phyloP scores from a whole-genome alignment of 257 asterid species.

The Solanum tarapatanum region DNA sequence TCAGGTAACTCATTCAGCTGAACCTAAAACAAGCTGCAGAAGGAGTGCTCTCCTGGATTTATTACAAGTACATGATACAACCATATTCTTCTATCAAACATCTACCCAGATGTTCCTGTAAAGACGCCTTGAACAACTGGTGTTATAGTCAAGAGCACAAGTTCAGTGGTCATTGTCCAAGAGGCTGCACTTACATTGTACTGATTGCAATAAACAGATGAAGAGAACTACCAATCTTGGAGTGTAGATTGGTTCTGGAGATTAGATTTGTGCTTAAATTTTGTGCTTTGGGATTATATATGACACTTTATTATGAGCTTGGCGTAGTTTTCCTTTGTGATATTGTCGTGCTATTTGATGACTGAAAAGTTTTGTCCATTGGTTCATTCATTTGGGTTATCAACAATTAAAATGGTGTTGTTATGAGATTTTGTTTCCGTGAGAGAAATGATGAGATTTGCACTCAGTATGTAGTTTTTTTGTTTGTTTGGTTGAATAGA shows the following conservation, averaged over 20 bases:
- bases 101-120: neutral
- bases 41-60: neutral
- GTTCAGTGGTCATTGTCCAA: neutral
- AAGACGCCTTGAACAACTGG: neutral
- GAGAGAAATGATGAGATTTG: neutral
- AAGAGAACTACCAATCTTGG: neutral
- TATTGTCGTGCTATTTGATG: neutral
- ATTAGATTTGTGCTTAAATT: neutral
- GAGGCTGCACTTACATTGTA: neutral
- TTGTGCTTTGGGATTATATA: neutral
- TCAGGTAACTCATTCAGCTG: neutral
- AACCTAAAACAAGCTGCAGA: conserved; percentile 1
- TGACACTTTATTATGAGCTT: neutral
- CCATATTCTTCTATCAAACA: neutral
- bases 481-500: too few relatives aligned
- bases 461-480: neutral
- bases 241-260: neutral
- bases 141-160: neutral
- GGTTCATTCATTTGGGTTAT: neutral
- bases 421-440: neutral
- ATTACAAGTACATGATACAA: neutral
- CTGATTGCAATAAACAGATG: neutral
- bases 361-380: neutral
- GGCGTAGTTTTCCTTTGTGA: neutral
- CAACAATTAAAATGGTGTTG: neutral